phyloP scores from a whole-genome alignment of 495 filamentous ascomycete species.

The Lasiosphaeriaceae sp. region DNA sequence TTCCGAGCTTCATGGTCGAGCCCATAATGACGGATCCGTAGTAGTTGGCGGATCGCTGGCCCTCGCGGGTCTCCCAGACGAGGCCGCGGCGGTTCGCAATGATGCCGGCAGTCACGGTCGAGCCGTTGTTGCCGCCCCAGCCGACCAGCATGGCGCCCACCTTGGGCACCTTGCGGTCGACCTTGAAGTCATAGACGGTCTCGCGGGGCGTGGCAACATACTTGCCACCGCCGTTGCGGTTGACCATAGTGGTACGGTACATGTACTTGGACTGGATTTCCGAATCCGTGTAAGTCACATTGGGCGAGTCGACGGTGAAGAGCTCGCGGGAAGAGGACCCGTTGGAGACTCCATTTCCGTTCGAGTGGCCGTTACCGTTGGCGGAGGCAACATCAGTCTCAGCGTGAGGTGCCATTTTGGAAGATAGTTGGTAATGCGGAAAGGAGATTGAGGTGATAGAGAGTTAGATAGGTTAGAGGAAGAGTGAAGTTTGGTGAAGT shows the following conservation, averaged over 20 bases:
- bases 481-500: conserved; percentile 6
- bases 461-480: not conserved
- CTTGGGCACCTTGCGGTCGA: conserved; percentile 89
- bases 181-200: conserved; percentile 94
- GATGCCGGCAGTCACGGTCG: conserved; percentile 95
- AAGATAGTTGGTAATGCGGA: conserved; percentile 8
- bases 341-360: conserved; percentile 53
- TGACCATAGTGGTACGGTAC: conserved; percentile 87
- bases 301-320: conserved; percentile 87
- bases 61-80: conserved; percentile 90
- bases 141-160: conserved; percentile 96
- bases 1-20: conserved; percentile 94
- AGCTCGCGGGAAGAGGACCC: conserved; percentile 38
- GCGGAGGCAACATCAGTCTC: conserved; percentile 60
- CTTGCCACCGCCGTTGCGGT: conserved; percentile 67
- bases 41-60: conserved; percentile 82
- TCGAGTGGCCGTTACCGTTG: conserved; percentile 65
- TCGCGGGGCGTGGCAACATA: conserved; percentile 83
- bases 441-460: not conserved
- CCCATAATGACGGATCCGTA: conserved; percentile 96
- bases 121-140: conserved; percentile 97
- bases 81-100: conserved; percentile 87
- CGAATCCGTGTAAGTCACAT: conserved; percentile 82
- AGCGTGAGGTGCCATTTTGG: conserved; percentile 89
- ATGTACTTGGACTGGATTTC: conserved; percentile 94